A percentile compares a stretch with the other conserved stretches of the same genome.
Conservation (phyloP, 495 filamentous ascomycete genomes). For the Xylaria curta region DNA sequence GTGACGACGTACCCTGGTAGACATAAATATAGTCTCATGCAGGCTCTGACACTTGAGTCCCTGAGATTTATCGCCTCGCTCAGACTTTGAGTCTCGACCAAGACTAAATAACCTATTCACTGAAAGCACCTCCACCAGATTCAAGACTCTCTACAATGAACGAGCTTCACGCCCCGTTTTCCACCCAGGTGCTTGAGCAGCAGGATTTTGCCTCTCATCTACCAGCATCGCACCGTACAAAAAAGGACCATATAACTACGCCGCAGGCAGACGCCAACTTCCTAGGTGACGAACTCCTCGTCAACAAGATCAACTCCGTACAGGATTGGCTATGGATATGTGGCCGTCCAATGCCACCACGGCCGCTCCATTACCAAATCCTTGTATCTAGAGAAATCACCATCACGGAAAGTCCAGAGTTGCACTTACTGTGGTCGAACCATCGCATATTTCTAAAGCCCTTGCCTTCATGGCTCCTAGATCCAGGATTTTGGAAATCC, state of each 20-base stretch:
- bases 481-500: slow-evolving; percentile 47
- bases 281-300: slow-evolving; percentile 38
- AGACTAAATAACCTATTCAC: neutral
- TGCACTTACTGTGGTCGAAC: slow-evolving; percentile 52
- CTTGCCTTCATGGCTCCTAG: slow-evolving; percentile 50
- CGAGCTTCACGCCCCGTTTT: slow-evolving; percentile 30
- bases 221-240: slow-evolving; percentile 38
- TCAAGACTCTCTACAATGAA: slow-evolving; percentile 23
- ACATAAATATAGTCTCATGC: slow-evolving; percentile 17
- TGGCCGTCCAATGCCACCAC: slow-evolving; percentile 54
- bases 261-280: slow-evolving; percentile 32
- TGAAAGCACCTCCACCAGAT: neutral
- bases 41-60: neutral
- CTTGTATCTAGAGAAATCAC: slow-evolving; percentile 50
- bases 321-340: slow-evolving; percentile 55
- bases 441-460: slow-evolving; percentile 54
- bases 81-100: neutral
- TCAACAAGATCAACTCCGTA: slow-evolving; percentile 43
- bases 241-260: slow-evolving; percentile 34
- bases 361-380: slow-evolving; percentile 55
- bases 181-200: slow-evolving; percentile 28
- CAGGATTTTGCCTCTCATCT: slow-evolving; percentile 30
- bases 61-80: neutral
- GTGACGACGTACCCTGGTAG: neutral
- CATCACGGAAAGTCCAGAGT: slow-evolving; percentile 48